phyloP scores from a whole-genome alignment of 192 early-diverging fungal species.

The Mortierella hygrophila region DNA sequence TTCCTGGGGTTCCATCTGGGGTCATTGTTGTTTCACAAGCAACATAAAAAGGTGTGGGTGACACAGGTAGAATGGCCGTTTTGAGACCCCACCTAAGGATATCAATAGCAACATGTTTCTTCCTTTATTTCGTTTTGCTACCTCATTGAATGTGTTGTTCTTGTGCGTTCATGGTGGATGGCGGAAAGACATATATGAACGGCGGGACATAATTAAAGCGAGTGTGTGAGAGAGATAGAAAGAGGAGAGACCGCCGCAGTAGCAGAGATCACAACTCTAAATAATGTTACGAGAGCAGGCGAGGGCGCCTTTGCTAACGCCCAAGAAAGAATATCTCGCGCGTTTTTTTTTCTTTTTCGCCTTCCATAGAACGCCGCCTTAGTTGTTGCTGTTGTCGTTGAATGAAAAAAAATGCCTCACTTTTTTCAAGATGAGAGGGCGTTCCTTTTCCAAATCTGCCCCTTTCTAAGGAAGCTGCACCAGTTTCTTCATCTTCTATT shows the following conservation, averaged over 20 bases:
- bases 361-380: background rate
- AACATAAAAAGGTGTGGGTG: background rate
- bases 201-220: background rate
- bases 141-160: background rate
- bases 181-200: background rate
- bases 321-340: background rate
- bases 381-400: background rate
- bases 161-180: background rate
- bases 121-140: background rate
- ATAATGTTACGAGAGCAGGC: background rate
- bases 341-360: background rate
- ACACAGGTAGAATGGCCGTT: background rate
- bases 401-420: slow-evolving; percentile 14
- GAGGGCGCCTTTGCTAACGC: background rate
- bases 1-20: background rate
- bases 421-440: background rate
- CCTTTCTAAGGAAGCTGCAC: background rate
- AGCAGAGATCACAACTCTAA: background rate
- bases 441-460: background rate
- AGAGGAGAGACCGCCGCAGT: background rate
- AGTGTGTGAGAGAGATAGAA: background rate
- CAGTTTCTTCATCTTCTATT: background rate
- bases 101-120: background rate
- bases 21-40: background rate
- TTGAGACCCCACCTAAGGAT: background rate